Base-by-base conservation (phyloP, 2,329 filamentous ascomycete genomes). In the Fusarium mundagurra region DNA sequence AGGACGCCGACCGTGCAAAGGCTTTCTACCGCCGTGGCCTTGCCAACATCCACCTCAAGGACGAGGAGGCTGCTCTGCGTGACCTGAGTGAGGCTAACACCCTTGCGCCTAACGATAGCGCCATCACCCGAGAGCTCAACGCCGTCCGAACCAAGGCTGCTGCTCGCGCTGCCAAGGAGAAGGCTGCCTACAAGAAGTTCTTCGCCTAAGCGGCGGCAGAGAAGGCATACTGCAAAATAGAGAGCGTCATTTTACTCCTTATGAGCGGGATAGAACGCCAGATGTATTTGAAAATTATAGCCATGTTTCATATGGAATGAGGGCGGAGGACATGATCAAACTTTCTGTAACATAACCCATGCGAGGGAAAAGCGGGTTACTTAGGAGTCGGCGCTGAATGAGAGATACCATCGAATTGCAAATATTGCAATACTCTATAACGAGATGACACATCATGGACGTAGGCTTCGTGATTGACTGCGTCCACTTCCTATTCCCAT, bases 141-240 rank as follows among this genome's bases (percentile, higher is more conserved):
- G 84, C 88, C n/a, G 91, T 96, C 60, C 97, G 95, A 89, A 92
- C 92, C 85, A 90, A 88, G 78, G 89, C 93, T 33, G 88, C 90
- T 17, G 93, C 92, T 66, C 89, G 92, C 71, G 88, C 91, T 71
- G 93, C 93, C 82, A 97, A 95, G 90, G 94, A 98, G 87, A 97
- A 95, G 89, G 94, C 93, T 77, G 93, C 92, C 11, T 97, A 96
- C 82, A 93, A 93, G 86, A 98, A 97, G 86, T 96, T 97, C 84
- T 98, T 98, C 81, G 83, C 86, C 45, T 91, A 80, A 69, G 39
- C 18, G 50, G 38, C 33, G 24, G 20, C 43, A 34, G n/a, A 24
- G 65, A 48, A 55, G 59, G 41, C 29, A 57, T 31, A 31, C 20
- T 24, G 36, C 16, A 60, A 65, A 57, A 64, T 66, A 59, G 54